A percentile compares a stretch with the other conserved stretches of the same genome.
These are phyloP conservation scores for Aspergillus pseudoglaucus DNA, from an alignment of 2,329 filamentous ascomycete species.

Conservation along the genomic window DNA sequence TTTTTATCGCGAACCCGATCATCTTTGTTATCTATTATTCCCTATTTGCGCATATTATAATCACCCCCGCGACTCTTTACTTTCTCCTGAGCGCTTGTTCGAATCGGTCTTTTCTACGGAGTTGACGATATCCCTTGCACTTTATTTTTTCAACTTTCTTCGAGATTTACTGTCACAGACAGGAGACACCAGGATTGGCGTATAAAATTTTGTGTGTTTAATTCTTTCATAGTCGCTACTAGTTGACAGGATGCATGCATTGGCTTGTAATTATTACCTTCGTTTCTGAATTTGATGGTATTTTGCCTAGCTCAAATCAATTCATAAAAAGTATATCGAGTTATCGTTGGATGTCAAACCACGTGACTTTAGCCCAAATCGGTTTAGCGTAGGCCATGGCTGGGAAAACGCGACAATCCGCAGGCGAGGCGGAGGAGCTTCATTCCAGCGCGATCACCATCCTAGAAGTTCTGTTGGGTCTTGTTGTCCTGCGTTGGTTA, in stretches of 20 bases:
- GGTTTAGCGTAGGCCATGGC: conserved; percentile 18
- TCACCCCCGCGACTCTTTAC: conserved; percentile 1
- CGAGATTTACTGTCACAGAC: not conserved
- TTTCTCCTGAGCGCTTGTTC: conserved; percentile 6
- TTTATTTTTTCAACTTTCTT: not conserved
- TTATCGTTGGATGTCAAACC: conserved; percentile 1
- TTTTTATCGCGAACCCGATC: conserved; percentile 12
- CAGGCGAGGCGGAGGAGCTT: conserved; percentile 11
- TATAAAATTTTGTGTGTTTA: conserved; percentile 13
- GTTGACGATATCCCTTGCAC: conserved; percentile 11
- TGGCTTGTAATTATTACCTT: conserved; percentile 3
- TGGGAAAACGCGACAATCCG: conserved; percentile 26
- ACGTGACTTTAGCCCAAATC: conserved; percentile 22
- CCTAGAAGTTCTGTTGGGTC: conserved; percentile 1
- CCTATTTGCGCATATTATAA: conserved; percentile 5
- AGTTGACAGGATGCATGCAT: conserved; percentile 12
- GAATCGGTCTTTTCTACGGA: conserved; percentile 10
- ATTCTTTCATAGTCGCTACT: conserved; percentile 13
- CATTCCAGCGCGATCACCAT: conserved; percentile 17
- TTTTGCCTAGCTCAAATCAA: not conserved
- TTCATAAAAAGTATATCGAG: not conserved
- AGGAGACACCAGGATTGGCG: conserved; percentile 13
- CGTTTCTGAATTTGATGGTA: not conserved
- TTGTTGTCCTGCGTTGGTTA: no score
- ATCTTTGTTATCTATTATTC: conserved; percentile 8